These are phyloP conservation scores for Alternaria sp. DNA, from an alignment of 2,329 filamentous ascomycete genomes.

Conservation along the genomic window DNA sequence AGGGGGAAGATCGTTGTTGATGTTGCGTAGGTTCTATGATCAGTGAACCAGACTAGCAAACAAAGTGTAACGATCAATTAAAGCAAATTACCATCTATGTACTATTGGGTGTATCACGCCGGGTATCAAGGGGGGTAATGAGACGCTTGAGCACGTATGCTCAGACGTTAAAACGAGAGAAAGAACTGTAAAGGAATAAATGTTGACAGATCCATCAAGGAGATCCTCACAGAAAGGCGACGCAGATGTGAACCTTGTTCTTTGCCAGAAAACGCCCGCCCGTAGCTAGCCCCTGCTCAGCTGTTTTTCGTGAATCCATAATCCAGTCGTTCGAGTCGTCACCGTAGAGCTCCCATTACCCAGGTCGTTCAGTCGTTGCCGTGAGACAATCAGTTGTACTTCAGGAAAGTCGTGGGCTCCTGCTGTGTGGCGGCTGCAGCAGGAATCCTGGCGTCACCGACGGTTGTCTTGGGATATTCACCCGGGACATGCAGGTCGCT, in stretches of 20 bases:
- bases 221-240: background rate
- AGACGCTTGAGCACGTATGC: background rate
- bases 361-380: background rate
- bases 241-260: background rate
- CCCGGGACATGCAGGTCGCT: constrained; percentile 74
- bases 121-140: constrained; percentile 8
- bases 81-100: constrained; percentile 2
- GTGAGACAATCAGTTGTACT: background rate
- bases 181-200: background rate
- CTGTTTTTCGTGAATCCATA: background rate
- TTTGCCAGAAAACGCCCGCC: background rate
- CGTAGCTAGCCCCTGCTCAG: background rate
- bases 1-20: constrained; percentile 41
- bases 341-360: background rate
- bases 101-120: constrained; percentile 1
- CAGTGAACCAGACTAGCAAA: background rate
- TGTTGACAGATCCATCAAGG: background rate
- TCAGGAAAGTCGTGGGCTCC: background rate
- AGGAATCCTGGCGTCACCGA: constrained; percentile 1
- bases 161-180: background rate
- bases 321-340: background rate
- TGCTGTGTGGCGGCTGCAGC: background rate
- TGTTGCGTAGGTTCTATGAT: constrained; percentile 3
- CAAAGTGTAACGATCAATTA: background rate
- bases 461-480: constrained; percentile 60